Percentiles rank a stretch among this genome's conserved stretches.
These are phyloP conservation scores for Populus hybrid DNA, from an alignment of 441 rosid genomes.

Conservation along the genomic window DNA sequence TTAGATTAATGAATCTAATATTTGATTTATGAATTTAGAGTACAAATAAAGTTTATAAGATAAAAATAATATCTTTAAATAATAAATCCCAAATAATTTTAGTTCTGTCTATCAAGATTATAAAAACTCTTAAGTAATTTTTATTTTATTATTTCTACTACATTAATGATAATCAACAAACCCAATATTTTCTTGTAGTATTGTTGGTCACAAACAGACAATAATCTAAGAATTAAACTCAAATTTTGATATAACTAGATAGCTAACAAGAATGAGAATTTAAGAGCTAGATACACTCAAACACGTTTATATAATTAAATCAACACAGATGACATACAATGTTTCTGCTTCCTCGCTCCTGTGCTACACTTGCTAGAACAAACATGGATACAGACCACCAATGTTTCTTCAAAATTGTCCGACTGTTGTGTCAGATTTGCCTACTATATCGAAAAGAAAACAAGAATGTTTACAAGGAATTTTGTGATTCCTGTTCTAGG, in stretches of 20 bases:
- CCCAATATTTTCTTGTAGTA: neutral
- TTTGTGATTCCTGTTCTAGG: neutral
- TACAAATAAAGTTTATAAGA: too few species aligned
- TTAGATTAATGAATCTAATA: too few species aligned
- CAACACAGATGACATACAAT: neutral
- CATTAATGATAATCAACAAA: too few species aligned
- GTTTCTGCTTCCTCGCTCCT: neutral
- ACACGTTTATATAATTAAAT: neutral
- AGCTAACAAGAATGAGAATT: neutral
- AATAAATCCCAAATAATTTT: too few species aligned
- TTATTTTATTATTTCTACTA: too few species aligned
- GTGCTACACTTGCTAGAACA: neutral
- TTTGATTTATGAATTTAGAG: too few species aligned
- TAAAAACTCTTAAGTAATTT: too few species aligned
- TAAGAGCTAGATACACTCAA: neutral
- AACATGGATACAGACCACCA: neutral
- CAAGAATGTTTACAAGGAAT: neutral
- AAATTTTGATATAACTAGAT: neutral
- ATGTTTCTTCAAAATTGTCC: constrained; percentile 2
- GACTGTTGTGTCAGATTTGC: neutral
- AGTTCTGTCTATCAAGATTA: too few species aligned
- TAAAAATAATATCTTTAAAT: too few species aligned
- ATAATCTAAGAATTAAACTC: too few species aligned
- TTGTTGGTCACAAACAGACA: neutral
- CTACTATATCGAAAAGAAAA: neutral